A percentile compares a stretch with the other conserved stretches of the same genome.
phyloP scores from a whole-genome alignment of 1,139 yeast species.

The Hansenula lynferdii region DNA sequence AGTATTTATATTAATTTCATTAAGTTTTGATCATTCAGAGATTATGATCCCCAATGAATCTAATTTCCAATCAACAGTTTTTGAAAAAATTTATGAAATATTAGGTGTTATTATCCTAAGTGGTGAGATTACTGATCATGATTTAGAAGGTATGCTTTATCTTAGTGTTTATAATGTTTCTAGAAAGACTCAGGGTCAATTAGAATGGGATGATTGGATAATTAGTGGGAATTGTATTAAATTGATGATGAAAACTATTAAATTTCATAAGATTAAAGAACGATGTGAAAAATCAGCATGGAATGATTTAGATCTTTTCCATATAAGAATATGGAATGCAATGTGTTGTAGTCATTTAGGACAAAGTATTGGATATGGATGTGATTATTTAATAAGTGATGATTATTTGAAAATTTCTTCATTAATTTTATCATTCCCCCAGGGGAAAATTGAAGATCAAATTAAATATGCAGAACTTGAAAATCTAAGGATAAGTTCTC shows the following conservation, averaged over 20 bases:
- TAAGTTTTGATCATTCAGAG: conserved; percentile 38
- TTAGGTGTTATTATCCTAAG: conserved; percentile 27
- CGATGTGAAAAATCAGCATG: conserved; percentile 28
- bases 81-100: conserved; percentile 34
- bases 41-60: conserved; percentile 30
- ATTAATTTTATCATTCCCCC: conserved; percentile 38
- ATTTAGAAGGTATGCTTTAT: conserved; percentile 49
- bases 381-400: conserved; percentile 32
- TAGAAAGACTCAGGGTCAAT: conserved; percentile 35
- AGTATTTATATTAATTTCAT: conserved; percentile 44
- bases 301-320: conserved; percentile 34
- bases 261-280: conserved; percentile 35
- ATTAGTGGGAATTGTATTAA: conserved; percentile 43
- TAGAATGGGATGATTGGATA: conserved; percentile 43
- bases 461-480: conserved; percentile 43
- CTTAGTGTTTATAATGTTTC: conserved; percentile 47
- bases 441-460: conserved; percentile 43
- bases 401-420: conserved; percentile 32
- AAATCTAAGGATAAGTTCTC: conserved; percentile 21
- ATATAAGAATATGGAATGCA: conserved; percentile 44
- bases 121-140: conserved; percentile 40
- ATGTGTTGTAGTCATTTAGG: conserved; percentile 44
- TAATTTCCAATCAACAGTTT: neutral
- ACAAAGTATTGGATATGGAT: conserved; percentile 41
- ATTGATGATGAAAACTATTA: conserved; percentile 30